A percentile compares a stretch with the other conserved stretches of the same genome.
phyloP scores from a whole-genome alignment of 1,284 basidiomycete species.

The Rugosomyces carneus region DNA sequence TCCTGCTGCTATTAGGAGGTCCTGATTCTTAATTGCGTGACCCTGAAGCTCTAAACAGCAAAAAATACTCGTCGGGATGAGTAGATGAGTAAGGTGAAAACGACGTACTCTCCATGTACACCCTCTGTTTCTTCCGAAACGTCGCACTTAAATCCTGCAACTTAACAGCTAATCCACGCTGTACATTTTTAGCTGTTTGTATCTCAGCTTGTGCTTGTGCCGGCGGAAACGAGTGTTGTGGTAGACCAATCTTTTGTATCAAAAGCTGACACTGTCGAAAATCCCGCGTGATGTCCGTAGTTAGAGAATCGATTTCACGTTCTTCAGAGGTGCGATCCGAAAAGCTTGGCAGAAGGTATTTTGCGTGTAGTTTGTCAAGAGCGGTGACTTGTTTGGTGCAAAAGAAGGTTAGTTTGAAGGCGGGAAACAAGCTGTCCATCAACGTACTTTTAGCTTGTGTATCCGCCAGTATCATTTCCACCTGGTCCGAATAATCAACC shows the following conservation, averaged over 20 bases:
- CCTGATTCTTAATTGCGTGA: conserved; percentile 92
- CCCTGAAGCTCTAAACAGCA: conserved; percentile 73
- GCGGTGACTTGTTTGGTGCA: conserved; percentile 47
- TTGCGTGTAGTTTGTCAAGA: conserved; percentile 92
- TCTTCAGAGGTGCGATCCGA: conserved; percentile 92
- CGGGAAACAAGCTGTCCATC: conserved; percentile 15
- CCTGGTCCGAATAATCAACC: conserved; percentile 88
- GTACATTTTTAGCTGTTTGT: conserved; percentile 90
- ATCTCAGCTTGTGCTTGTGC: conserved; percentile 43
- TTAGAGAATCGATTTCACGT: conserved; percentile 85
- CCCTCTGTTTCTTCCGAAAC: conserved; percentile 97
- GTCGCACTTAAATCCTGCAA: conserved; percentile 88
- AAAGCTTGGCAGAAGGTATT: conserved; percentile 94
- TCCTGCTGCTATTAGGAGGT: conserved; percentile 81
- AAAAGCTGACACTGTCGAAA: conserved; percentile 78
- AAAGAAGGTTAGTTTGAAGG: conserved; percentile 12
- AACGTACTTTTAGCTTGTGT: conserved; percentile 76
- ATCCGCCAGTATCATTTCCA: conserved; percentile 70
- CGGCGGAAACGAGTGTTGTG: conserved; percentile 48
- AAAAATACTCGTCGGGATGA: conserved; percentile 6
- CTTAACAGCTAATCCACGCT: conserved; percentile 90
- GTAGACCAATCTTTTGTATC: conserved; percentile 65
- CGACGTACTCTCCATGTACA: conserved; percentile 93
- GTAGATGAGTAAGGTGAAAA: conserved; percentile 14
- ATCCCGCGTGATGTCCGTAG: conserved; percentile 88